Evolutionary conservation across 1,284 basidiomycete genomes (phyloP).

Genomic region (Ustilago tritici): DNA sequence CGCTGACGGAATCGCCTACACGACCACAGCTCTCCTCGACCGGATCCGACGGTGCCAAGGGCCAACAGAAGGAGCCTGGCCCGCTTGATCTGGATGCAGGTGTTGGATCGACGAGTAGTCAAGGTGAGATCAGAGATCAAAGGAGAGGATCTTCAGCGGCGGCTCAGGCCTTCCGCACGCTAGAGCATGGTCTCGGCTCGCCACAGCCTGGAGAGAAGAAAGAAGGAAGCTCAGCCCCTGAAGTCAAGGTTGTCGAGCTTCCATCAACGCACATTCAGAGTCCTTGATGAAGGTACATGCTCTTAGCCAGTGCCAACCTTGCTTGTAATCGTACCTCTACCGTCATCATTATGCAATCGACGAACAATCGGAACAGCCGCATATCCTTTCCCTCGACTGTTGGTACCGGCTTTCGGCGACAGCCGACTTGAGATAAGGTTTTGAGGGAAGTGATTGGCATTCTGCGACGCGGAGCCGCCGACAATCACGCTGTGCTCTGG

Average conservation of each 20-base stretch:
- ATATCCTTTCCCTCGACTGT: neutral
- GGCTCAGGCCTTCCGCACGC: conserved; percentile 22
- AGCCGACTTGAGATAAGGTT: neutral
- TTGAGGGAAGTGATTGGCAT: neutral
- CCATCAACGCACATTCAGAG: conserved; percentile 34
- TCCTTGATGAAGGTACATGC: neutral
- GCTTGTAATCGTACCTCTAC: conserved; percentile 7
- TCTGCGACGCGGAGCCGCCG: neutral
- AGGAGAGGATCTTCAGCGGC: conserved; percentile 18
- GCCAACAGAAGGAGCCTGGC: neutral
- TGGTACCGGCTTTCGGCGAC: neutral
- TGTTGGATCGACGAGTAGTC: neutral
- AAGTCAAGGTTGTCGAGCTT: conserved; percentile 30
- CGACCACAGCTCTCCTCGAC: conserved; percentile 18
- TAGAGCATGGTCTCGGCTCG: conserved; percentile 28
- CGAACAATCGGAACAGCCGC: neutral
- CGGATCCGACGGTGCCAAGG: conserved; percentile 2
- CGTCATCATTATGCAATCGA: neutral
- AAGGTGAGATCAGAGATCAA: conserved; percentile 1
- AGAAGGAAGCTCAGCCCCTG: conserved; percentile 7
- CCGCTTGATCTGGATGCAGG: conserved; percentile 3
- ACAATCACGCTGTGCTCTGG: neutral
- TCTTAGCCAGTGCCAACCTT: neutral
- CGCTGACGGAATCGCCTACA: conserved; percentile 5
- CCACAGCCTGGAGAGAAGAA: conserved; percentile 10